phyloP scores from a whole-genome alignment of 768 basidiomycete genomes.

The Termitomyces sp. region DNA sequence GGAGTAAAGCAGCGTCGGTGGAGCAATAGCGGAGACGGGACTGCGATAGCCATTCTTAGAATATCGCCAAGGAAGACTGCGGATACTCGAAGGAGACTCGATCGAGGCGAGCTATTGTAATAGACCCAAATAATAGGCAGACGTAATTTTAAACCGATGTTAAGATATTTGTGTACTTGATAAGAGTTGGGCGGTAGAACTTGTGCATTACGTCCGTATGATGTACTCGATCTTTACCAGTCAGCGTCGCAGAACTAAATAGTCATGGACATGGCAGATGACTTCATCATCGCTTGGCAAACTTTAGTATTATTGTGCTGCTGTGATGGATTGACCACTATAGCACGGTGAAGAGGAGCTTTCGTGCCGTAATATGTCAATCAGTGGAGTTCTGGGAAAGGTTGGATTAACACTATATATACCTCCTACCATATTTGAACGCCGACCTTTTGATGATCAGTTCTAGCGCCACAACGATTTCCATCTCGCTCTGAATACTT shows the following conservation, averaged over 20 bases:
- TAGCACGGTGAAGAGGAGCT: not conserved
- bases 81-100: not conserved
- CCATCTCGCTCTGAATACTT: not conserved
- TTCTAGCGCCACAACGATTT: not conserved
- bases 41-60: not conserved
- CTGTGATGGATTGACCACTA: not conserved
- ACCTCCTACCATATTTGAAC: not conserved
- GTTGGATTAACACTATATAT: too few relatives aligned
- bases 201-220: not conserved
- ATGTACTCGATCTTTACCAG: not conserved
- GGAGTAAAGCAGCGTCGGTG: slow-evolving; percentile 31
- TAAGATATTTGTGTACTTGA: not conserved
- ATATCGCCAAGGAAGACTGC: not conserved
- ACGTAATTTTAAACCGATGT: not conserved
- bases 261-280: not conserved
- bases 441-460: not conserved
- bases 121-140: not conserved
- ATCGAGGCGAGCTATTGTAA: not conserved
- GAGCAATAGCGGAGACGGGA: slow-evolving; percentile 16
- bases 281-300: not conserved
- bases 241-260: not conserved
- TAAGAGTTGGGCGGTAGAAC: not conserved
- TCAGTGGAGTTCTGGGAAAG: too few relatives aligned
- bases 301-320: not conserved
- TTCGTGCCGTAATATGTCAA: not conserved